A percentile compares a stretch with the other conserved stretches of the same genome.
Conservation (phyloP, 2,329 filamentous ascomycete species). For the Davidsoniella virescens region DNA sequence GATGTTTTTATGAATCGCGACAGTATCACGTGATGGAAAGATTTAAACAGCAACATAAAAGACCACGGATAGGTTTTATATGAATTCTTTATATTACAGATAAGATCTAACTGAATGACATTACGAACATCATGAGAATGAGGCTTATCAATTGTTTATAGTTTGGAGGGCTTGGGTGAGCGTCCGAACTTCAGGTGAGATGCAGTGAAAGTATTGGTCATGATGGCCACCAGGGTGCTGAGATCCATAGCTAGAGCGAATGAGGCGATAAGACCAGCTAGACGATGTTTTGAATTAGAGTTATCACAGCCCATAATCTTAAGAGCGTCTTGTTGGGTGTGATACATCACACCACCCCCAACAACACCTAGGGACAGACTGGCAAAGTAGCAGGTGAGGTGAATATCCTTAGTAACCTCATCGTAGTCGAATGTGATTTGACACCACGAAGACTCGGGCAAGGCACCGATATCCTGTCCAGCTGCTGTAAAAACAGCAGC, state of each 20-base stretch:
- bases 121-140: too few species aligned
- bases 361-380: not conserved
- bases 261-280: slow-evolving; percentile 1
- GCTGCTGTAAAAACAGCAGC: slow-evolving; percentile 1
- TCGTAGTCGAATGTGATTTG: not conserved
- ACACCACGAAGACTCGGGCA: slow-evolving; percentile 1
- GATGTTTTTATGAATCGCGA: too few species aligned
- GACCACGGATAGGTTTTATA: too few species aligned
- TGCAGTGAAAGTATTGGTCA: not conserved
- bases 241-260: slow-evolving; percentile 5
- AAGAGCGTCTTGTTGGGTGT: not conserved
- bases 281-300: not conserved
- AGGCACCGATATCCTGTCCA: slow-evolving; percentile 3
- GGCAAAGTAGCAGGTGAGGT: not conserved
- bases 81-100: too few species aligned
- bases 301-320: slow-evolving; percentile 8
- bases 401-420: not conserved
- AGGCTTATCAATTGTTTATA: too few species aligned
- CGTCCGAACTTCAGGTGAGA: slow-evolving; percentile 1
- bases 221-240: not conserved
- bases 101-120: too few species aligned
- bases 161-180: not conserved
- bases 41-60: too few species aligned
- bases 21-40: too few species aligned
- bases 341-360: not conserved